Evolutionary conservation across 2,329 filamentous ascomycete genomes (phyloP).

Genomic region (Amylocarpus encephaloides): DNA sequence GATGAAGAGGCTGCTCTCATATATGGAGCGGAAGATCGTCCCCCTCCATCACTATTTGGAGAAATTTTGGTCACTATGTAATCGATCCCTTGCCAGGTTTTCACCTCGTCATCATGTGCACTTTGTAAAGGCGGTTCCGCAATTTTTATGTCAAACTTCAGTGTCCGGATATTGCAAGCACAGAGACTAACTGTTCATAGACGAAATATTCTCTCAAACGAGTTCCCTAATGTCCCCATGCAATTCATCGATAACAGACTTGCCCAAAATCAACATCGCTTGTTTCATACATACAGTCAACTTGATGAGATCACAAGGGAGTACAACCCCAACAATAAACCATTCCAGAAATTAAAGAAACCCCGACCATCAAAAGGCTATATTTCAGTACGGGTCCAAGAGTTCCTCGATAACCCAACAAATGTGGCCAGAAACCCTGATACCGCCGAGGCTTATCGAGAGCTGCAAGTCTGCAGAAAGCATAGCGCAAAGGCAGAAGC

Average conservation of each 20-base stretch:
- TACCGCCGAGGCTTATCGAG: slow-evolving; percentile 29
- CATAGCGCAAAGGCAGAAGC: slow-evolving; percentile 26
- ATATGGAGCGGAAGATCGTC: slow-evolving; percentile 27
- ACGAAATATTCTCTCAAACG: slow-evolving; percentile 20
- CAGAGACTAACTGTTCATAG: slow-evolving; percentile 8
- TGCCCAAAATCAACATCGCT: slow-evolving; percentile 24
- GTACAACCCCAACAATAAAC: slow-evolving; percentile 28
- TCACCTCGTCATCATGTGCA: neutral
- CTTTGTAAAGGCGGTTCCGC: neutral
- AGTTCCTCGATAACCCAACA: slow-evolving; percentile 6
- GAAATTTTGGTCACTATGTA: slow-evolving; percentile 16
- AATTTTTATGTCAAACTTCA: too few relatives aligned
- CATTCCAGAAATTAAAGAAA: slow-evolving; percentile 33
- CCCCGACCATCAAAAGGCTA: slow-evolving; percentile 17
- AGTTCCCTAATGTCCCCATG: slow-evolving; percentile 35
- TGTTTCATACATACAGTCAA: too few relatives aligned
- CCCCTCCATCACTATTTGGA: slow-evolving; percentile 15
- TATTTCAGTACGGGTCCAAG: slow-evolving; percentile 15
- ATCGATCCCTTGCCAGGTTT: slow-evolving; percentile 7
- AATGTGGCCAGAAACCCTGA: slow-evolving; percentile 4
- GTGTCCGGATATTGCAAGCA: too few relatives aligned
- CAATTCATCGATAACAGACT: slow-evolving; percentile 34
- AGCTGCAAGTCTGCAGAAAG: slow-evolving; percentile 35
- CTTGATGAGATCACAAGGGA: too few relatives aligned
- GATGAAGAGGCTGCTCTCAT: slow-evolving; percentile 33